Evolutionary conservation across 1,139 yeast species (phyloP), one percentile per base, ranked within the genome.

Genomic region (Pichia sp.): DNA sequence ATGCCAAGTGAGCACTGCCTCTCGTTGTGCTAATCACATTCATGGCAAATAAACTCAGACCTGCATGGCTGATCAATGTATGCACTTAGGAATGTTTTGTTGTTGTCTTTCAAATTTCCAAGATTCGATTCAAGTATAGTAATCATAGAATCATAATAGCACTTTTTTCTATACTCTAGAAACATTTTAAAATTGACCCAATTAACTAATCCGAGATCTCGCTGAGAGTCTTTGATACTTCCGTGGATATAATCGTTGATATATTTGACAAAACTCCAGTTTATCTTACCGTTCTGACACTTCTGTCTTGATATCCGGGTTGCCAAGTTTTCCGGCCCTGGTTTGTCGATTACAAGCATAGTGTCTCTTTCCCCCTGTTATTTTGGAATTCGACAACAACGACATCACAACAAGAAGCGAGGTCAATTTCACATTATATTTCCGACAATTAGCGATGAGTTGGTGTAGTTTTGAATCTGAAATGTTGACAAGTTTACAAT

Each of bases 1-100:
- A 42, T 4, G 55, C 5, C 26, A 56, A 42, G 31, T 56, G 46
- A 8, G 54, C 54, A 7, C 58, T 54, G 5, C 58, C 57, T 10
- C 43, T 54, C 1, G 45, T 19, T 3, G 57, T 54, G 4, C 56
- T 55, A 11, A 57, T 52, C 3, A 57, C 54, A 56, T 55, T 54
- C 45, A 54, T 44, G 8, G 54, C 36, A 44, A 57, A 57, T 10
- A 57, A 41, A 31, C 56, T 54, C 10, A 10, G 59, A 52, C 41
- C 47, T 40, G 38, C 54, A 52, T 8, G 59, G 57, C 34, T 56
- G 60, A 49, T 56, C 59, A 50, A 58, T 53, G 47, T 54, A 56
- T 2, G 57, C 56, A 42, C 53, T 52, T 7, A 42, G 45, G 32
- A 57, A 45, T 1, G 6, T 8, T 10, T 47, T 47, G n/a, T 38